Conservation (phyloP, 768 basidiomycete genomes). For the Trichaptum fuscoviolaceum region DNA sequence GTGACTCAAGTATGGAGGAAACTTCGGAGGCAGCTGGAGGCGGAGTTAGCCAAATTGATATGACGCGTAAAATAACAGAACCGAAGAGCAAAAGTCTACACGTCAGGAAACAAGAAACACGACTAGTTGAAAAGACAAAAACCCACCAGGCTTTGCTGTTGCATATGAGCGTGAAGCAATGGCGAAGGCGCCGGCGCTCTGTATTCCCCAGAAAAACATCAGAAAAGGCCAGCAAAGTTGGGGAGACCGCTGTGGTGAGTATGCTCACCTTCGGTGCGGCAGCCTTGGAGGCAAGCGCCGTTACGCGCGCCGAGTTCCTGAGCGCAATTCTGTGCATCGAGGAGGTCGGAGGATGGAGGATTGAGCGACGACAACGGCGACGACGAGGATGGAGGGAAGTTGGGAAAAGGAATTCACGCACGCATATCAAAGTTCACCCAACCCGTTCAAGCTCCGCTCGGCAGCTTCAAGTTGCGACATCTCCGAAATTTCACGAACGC, state of each 20-base stretch:
- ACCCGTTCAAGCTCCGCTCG: constrained; percentile 17
- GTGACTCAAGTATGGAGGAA: constrained; percentile 97
- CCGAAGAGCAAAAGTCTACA: constrained; percentile 2
- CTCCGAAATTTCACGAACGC: not conserved
- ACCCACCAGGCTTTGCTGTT: constrained; percentile 94
- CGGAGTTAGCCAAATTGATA: constrained; percentile 20
- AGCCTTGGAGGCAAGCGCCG: constrained; percentile 47
- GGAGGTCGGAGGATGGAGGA: constrained; percentile 19
- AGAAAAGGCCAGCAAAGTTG: constrained; percentile 12
- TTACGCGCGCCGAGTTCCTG: constrained; percentile 77
- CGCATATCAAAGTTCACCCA: constrained; percentile 1
- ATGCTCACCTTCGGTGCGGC: constrained; percentile 55
- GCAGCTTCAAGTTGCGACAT: constrained; percentile 11
- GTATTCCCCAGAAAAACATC: constrained; percentile 13
- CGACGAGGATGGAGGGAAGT: constrained; percentile 38
- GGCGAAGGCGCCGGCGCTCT: constrained; percentile 39
- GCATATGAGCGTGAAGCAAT: constrained; percentile 83
- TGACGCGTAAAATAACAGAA: constrained; percentile 17
- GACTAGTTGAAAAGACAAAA: constrained; percentile 25
- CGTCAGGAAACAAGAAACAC: constrained; percentile 13
- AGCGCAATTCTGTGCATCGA: constrained; percentile 83
- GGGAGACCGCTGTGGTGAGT: constrained; percentile 1
- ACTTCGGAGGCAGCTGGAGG: constrained; percentile 93
- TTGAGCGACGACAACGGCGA: constrained; percentile 32
- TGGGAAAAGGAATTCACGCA: constrained; percentile 7